Evolutionary conservation across 345 rosid species (phyloP).

Genomic region (Linum usitatissimum): DNA sequence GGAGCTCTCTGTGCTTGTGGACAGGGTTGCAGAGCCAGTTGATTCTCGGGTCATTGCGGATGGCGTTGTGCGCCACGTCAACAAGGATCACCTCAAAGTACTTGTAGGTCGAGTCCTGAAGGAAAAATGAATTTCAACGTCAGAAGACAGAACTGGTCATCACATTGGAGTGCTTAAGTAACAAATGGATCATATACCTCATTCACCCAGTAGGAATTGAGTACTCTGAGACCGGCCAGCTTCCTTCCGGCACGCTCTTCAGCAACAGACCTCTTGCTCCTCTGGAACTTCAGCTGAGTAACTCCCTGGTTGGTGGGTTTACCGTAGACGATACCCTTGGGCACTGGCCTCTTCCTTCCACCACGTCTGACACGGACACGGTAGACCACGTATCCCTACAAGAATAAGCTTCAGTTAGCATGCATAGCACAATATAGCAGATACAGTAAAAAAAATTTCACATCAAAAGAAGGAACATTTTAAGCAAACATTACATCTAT

Average conservation of each 20-base stretch:
- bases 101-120: conserved; percentile 27
- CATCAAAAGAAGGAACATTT: too few species aligned
- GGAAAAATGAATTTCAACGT: too few species aligned
- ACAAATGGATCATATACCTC: conserved; percentile 15
- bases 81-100: conserved; percentile 25
- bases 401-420: background rate
- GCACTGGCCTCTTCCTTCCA: conserved; percentile 33
- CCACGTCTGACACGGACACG: conserved; percentile 33
- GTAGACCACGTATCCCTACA: conserved; percentile 32
- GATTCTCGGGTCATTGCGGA: conserved; percentile 27
- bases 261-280: conserved; percentile 35
- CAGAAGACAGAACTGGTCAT: background rate
- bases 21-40: conserved; percentile 27
- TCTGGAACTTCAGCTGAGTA: conserved; percentile 31
- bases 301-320: conserved; percentile 36
- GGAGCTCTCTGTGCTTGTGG: conserved; percentile 27
- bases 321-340: conserved; percentile 37
- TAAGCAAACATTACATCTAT: background rate
- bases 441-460: background rate
- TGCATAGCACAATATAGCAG: too few species aligned
- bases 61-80: conserved; percentile 25
- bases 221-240: conserved; percentile 29
- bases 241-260: conserved; percentile 37
- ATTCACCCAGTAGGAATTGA: conserved; percentile 32
- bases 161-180: background rate